Evolutionary conservation across 2,329 filamentous ascomycete species (phyloP), one percentile per base, ranked within the genome.

Genomic region (Cladosporium sp.): DNA sequence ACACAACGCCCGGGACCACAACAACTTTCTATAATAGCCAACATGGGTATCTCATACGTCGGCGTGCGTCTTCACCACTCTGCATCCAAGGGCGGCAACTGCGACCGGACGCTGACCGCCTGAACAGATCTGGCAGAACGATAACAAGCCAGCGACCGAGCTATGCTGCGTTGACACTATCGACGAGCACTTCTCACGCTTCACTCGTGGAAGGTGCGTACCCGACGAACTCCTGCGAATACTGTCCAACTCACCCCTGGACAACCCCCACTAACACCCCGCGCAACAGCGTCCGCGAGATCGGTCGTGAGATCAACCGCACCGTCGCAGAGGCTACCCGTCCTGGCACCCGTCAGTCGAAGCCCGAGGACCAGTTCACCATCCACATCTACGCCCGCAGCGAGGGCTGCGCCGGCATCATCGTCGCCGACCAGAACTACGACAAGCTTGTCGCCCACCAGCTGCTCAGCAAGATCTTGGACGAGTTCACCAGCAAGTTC

Each of bases 1-100:
- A 39, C 21, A 58, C 16, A n/a, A n/a, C 34, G 28, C 32, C 21
- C 10, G 8, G 16, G 18, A 14, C 25, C 26, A 21, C 18, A 53
- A n/a, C 25, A n/a, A 2, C 16, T 11, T 28, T 11, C 43, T 18
- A 13, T 26, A 69, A 71, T 3, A 74, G 77, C 76, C 80, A 88
- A 73, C 76, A 94, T 94, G 91, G 94, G 93, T 87, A 82, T 95
- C 79, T 85, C 91, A 79, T 95, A 95, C 80, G 92, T 96, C 76
- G 92, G 91, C 74, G 92, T 95, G 88, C 70, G 88, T 59, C 65
- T 14, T 61, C 46, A 67, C 68, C 67, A 69, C 69, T 68, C 39
- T 13, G 51, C 46, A 60, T 53, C 57, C 62, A 66, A 64, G 73
- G n/a, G 71, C 71, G 69, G 21, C 34, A 30, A 36, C 21, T 36